A percentile compares a stretch with the other conserved stretches of the same genome.
phyloP scores from a whole-genome alignment of 306 rosid species.

The Senna tora region DNA sequence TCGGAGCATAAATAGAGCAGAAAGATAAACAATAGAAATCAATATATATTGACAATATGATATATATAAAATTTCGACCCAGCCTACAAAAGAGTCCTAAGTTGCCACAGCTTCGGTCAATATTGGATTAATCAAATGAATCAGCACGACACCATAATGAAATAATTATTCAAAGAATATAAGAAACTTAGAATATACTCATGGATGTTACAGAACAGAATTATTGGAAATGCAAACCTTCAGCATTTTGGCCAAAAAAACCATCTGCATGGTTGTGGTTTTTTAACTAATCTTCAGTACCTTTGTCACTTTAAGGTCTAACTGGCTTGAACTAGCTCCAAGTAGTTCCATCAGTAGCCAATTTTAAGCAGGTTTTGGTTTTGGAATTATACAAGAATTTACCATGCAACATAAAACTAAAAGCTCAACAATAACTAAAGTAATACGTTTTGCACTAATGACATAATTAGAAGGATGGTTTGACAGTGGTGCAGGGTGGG shows the following conservation, averaged over 20 bases:
- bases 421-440: not conserved
- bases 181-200: not conserved
- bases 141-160: not conserved
- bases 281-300: not conserved
- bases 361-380: not conserved
- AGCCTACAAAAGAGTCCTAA: slow-evolving; percentile 18
- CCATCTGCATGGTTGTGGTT: not conserved
- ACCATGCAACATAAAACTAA: not conserved
- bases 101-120: not conserved
- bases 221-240: not conserved
- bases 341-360: not conserved
- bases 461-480: too few relatives aligned
- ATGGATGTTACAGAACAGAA: not conserved
- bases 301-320: not conserved
- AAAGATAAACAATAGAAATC: slow-evolving; percentile 24
- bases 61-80: not conserved
- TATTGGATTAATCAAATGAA: not conserved
- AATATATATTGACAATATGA: slow-evolving; percentile 7
- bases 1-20: not conserved
- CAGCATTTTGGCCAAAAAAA: not conserved
- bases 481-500: too few relatives aligned
- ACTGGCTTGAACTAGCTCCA: not conserved
- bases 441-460: not conserved
- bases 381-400: not conserved
- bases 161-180: not conserved